Base-by-base conservation (phyloP, 805 yeast genomes). In the Candida ipomoeae region DNA sequence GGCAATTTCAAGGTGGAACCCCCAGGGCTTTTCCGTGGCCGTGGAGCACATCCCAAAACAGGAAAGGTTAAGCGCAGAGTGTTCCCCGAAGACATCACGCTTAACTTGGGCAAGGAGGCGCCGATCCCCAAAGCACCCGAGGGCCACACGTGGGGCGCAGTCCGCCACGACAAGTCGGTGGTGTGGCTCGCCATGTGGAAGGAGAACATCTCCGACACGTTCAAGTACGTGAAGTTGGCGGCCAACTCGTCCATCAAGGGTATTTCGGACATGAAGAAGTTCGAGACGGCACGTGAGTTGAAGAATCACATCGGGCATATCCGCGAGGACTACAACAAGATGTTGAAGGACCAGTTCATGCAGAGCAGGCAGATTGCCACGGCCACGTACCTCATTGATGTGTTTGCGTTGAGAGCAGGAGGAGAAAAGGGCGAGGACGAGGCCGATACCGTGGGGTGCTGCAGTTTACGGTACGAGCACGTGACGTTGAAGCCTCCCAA, bases 171-270 rank as follows among this genome's bases (percentile, higher is more conserved):
- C 65, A 85, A 86, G 59, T 84, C 90, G 0, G 97, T 91, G 26
- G 83, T 92, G 11, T 92, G 99, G 99, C 75, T 92, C 48, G 98
- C 97, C 0, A 90, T 85, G 87, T 92, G 97, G 97, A 84, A 86
- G 64, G 98, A 92, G 68, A 92, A 92, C 62, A 87, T 92, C 57
- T 82, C 88, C 44, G 87, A 86, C 57, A 77, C 85, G 29, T 80
- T 83, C 59, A 92, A 92, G 67, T 92, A 92, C 64, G 98, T 92
- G 47, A 75, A 96, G 63, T 82, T 92, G 67, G 96, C 96, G 5
- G 94, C 92, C 18, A 88, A 82, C 58, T 91, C 97, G 0, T 85
- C 96, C 1, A 72, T 92, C 55, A 92, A 91, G 68, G 98, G 97
- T 46, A 83, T 85, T 68, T 84, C 94, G 59, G 97, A 92, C 67